Conservation (phyloP, 768 basidiomycete species). For the Tulasnella sp. region DNA sequence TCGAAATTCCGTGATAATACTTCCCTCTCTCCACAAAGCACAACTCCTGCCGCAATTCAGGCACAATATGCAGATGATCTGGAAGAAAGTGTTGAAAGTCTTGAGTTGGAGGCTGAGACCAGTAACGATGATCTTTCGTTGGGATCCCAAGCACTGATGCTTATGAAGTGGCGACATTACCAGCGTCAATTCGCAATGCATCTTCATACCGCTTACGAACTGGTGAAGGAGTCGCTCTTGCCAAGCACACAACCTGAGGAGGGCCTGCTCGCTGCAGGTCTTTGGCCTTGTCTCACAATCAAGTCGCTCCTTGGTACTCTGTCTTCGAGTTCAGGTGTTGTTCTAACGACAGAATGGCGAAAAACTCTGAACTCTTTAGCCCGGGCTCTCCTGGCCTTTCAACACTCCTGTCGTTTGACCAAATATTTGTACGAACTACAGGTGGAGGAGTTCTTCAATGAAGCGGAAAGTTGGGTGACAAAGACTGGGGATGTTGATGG, state of each 20-base stretch:
- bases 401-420: slow-evolving; percentile 29
- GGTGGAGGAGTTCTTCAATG: slow-evolving; percentile 26
- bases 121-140: too few species aligned
- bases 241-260: background rate
- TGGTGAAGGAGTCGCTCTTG: background rate
- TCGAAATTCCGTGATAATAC: too few species aligned
- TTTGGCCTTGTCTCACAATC: background rate
- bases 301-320: slow-evolving; percentile 16
- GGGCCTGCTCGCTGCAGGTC: background rate
- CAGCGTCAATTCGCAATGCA: too few species aligned
- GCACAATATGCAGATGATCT: slow-evolving; percentile 14
- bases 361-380: slow-evolving; percentile 24
- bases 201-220: slow-evolving; percentile 2
- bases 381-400: slow-evolving; percentile 25
- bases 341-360: slow-evolving; percentile 24
- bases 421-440: slow-evolving; percentile 20
- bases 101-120: too few species aligned
- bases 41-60: too few species aligned
- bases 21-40: too few species aligned
- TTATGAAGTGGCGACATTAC: too few species aligned
- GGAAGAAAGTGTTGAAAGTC: slow-evolving; percentile 14
- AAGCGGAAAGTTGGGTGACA: too few species aligned
- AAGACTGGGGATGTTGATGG: too few species aligned
- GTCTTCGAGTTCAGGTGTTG: slow-evolving; percentile 20
- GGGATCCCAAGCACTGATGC: too few species aligned